Conservation (phyloP, 805 yeast genomes). For the Starmerella apicola region DNA sequence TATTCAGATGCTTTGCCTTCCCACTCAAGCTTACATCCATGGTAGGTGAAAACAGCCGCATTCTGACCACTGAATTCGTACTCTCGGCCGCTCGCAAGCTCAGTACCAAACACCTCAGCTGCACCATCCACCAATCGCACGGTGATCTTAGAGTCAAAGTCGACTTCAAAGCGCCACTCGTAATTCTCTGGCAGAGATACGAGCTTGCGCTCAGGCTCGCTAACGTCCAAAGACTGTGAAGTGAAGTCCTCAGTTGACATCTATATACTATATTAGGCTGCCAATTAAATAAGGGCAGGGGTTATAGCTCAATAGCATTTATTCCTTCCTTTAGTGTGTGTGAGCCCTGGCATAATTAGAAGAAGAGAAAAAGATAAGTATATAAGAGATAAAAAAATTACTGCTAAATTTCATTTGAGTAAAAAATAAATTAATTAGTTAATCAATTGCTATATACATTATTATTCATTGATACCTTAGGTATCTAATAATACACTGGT, state of each 20-base stretch:
- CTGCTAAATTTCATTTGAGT: too few relatives aligned
- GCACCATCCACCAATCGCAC: conserved; percentile 50
- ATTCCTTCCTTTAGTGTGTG: too few relatives aligned
- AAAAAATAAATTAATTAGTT: too few relatives aligned
- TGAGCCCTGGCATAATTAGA: too few relatives aligned
- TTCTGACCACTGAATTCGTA: conserved; percentile 45
- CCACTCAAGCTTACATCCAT: conserved; percentile 53
- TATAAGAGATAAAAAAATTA: too few relatives aligned
- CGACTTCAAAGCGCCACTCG: conserved; percentile 73
- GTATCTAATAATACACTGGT: too few relatives aligned
- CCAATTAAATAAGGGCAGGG: too few relatives aligned
- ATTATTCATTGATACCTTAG: too few relatives aligned
- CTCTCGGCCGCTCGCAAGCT: conserved; percentile 59
- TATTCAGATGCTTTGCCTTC: conserved; percentile 37
- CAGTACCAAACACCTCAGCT: conserved; percentile 90
- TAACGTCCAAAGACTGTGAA: background rate
- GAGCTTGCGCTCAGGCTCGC: background rate
- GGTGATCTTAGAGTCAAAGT: conserved; percentile 37
- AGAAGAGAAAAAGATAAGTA: too few relatives aligned
- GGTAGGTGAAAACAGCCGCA: conserved; percentile 45
- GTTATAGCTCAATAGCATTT: too few relatives aligned
- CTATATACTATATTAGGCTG: too few relatives aligned
- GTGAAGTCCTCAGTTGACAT: background rate
- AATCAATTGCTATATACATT: too few relatives aligned
- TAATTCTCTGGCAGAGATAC: conserved; percentile 24